These are phyloP conservation scores for Strobilomyces confusus DNA, from an alignment of 768 basidiomycete species.

Conservation along the genomic window DNA sequence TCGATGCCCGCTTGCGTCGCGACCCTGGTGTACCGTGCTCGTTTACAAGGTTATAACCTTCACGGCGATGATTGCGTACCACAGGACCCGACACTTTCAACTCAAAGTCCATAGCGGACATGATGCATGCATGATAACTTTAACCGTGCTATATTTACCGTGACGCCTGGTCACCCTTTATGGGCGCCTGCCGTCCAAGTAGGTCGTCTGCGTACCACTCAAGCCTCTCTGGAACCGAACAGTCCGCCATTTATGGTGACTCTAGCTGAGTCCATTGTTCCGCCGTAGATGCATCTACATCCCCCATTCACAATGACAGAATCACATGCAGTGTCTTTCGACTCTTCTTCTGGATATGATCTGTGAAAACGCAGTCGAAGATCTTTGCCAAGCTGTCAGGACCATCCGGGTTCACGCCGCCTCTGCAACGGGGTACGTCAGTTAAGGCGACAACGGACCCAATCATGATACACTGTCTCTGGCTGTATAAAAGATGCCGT, in stretches of 20 bases:
- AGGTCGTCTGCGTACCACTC: not conserved
- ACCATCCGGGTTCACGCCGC: not conserved
- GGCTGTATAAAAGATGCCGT: slow-evolving; percentile 16
- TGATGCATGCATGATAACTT: not conserved
- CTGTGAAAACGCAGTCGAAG: not conserved
- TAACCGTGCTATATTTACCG: not conserved
- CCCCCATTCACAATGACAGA: not conserved
- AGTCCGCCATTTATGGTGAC: not conserved
- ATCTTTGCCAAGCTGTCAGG: not conserved
- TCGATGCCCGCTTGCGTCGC: not conserved
- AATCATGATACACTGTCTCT: not conserved
- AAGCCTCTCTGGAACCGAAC: not conserved
- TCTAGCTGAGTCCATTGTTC: not conserved
- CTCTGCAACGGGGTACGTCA: not conserved
- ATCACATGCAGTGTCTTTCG: not conserved
- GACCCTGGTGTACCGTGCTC: not conserved
- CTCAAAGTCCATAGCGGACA: no score
- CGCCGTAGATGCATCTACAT: not conserved
- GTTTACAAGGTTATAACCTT: not conserved
- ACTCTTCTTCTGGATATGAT: not conserved
- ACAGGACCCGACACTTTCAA: not conserved
- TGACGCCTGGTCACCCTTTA: not conserved
- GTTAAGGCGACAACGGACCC: not conserved
- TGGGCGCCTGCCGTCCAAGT: not conserved
- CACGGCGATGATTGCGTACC: not conserved